These are phyloP conservation scores for Elsinoe arachidis DNA, from an alignment of 2,329 filamentous ascomycete genomes.

Conservation along the genomic window DNA sequence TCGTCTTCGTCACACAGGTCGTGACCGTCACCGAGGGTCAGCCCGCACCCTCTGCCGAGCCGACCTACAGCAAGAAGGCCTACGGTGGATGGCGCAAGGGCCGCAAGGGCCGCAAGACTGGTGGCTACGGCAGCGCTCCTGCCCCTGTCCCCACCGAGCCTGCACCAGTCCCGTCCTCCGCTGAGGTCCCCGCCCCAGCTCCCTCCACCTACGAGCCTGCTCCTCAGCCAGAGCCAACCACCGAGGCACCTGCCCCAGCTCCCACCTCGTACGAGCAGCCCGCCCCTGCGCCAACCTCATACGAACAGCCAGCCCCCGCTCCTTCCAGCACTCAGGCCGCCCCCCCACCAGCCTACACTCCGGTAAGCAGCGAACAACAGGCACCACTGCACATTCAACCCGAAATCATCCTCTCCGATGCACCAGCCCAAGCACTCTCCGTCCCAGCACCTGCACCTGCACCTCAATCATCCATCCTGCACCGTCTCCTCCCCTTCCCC, in stretches of 20 bases:
- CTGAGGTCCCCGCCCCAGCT: background rate
- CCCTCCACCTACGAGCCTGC: constrained; percentile 8
- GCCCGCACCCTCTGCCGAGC: constrained; percentile 15
- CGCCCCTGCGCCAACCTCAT: constrained; percentile 14
- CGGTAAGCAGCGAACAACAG: constrained; percentile 3
- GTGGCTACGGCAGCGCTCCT: constrained; percentile 8
- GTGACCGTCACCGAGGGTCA: constrained; percentile 28
- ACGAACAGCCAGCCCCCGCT: constrained; percentile 9
- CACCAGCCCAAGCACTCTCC: background rate
- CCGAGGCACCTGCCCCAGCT: constrained; percentile 16
- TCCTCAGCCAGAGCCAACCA: constrained; percentile 12
- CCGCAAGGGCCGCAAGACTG: constrained; percentile 18
- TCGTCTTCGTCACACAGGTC: constrained; percentile 26
- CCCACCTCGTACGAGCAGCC: constrained; percentile 15
- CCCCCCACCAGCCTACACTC: background rate
- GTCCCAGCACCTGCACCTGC: background rate
- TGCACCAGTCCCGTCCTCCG: constrained; percentile 1
- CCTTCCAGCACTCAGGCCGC: background rate
- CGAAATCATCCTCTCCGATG: background rate
- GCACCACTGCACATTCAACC: constrained; percentile 6
- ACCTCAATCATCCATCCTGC: constrained; percentile 16
- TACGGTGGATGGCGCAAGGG: constrained; percentile 11
- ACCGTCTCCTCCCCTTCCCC: constrained; percentile 46
- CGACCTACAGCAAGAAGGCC: constrained; percentile 15
- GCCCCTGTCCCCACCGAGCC: constrained; percentile 1